A percentile compares a stretch with the other conserved stretches of the same genome.
Conservation (phyloP, 2,329 filamentous ascomycete species). For the Trichophyton benhamiae region DNA sequence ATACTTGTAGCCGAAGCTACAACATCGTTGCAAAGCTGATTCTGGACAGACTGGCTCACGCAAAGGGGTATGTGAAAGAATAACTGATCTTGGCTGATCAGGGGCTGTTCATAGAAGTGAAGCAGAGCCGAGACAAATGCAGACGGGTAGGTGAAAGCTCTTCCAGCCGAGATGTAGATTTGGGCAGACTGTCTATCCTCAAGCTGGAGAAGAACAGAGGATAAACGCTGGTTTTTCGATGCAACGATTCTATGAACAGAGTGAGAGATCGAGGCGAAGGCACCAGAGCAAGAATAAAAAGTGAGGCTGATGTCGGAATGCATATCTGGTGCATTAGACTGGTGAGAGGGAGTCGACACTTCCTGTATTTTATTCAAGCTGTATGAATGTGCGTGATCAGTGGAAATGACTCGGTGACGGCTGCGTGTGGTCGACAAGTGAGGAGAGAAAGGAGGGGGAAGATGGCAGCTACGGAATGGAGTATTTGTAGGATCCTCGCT, state of each 20-base stretch:
- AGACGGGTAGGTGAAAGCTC: constrained; percentile 16
- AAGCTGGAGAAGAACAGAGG: constrained; percentile 12
- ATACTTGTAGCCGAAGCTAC: constrained; percentile 12
- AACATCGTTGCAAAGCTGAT: neutral
- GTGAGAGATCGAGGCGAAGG: constrained; percentile 14
- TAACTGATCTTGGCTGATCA: constrained; percentile 14
- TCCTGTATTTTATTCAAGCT: neutral
- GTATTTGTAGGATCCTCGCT: neutral
- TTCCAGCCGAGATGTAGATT: constrained; percentile 14
- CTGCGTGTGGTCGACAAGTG: neutral
- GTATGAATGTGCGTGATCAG: neutral
- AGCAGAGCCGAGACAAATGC: constrained; percentile 20
- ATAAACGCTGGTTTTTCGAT: constrained; percentile 18
- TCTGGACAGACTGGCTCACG: constrained; percentile 9
- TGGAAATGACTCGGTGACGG: neutral
- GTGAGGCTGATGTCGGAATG: constrained; percentile 16
- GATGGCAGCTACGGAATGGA: neutral
- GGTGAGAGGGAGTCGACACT: constrained; percentile 3
- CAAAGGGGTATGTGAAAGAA: constrained; percentile 10
- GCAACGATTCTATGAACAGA: constrained; percentile 17
- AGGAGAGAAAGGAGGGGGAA: neutral
- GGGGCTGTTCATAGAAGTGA: constrained; percentile 19
- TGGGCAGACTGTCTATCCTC: constrained; percentile 5
- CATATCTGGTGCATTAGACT: constrained; percentile 14
- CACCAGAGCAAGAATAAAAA: constrained; percentile 14